These are phyloP conservation scores for Diaporthe capsici DNA, from an alignment of 2,329 filamentous ascomycete species.

Conservation along the genomic window DNA sequence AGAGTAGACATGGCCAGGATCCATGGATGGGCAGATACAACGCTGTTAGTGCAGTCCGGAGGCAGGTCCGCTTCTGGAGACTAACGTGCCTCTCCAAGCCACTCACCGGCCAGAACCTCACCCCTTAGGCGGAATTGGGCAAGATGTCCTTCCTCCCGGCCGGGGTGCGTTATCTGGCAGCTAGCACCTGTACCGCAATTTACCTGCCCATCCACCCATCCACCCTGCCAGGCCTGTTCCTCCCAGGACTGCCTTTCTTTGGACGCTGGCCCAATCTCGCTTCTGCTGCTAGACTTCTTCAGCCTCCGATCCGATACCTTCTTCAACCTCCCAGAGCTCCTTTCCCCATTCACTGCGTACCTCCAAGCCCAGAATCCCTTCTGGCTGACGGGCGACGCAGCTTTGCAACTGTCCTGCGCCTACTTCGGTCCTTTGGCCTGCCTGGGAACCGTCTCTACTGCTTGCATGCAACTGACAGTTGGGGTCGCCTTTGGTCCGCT, in stretches of 20 bases:
- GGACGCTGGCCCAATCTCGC: slow-evolving; percentile 58
- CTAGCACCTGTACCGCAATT: slow-evolving; percentile 33
- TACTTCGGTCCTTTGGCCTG: slow-evolving; percentile 16
- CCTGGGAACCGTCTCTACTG: slow-evolving; percentile 17
- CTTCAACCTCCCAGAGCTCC: slow-evolving; percentile 44
- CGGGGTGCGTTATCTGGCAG: slow-evolving; percentile 31
- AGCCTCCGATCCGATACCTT: slow-evolving; percentile 60
- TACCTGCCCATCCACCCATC: slow-evolving; percentile 36
- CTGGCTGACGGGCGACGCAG: slow-evolving; percentile 32
- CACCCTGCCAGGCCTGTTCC: slow-evolving; percentile 34
- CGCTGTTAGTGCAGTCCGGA: slow-evolving; percentile 27
- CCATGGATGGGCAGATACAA: slow-evolving; percentile 22
- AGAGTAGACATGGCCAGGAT: slow-evolving; percentile 11
- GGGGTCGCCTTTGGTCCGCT: slow-evolving; percentile 25
- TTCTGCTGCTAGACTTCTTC: slow-evolving; percentile 63
- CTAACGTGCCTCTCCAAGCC: slow-evolving; percentile 23
- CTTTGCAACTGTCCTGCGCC: slow-evolving; percentile 25
- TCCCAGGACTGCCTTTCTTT: slow-evolving; percentile 37
- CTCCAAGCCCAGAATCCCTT: slow-evolving; percentile 27
- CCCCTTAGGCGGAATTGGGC: slow-evolving; percentile 33
- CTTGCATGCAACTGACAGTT: slow-evolving; percentile 29
- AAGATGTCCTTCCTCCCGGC: slow-evolving; percentile 29
- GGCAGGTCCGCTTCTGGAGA: slow-evolving; percentile 27
- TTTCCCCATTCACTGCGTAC: slow-evolving; percentile 29
- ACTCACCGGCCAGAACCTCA: slow-evolving; percentile 13